A percentile compares a stretch with the other conserved stretches of the same genome.
These are phyloP conservation scores for Vigna angularis DNA, from an alignment of 306 rosid genomes.

Conservation along the genomic window DNA sequence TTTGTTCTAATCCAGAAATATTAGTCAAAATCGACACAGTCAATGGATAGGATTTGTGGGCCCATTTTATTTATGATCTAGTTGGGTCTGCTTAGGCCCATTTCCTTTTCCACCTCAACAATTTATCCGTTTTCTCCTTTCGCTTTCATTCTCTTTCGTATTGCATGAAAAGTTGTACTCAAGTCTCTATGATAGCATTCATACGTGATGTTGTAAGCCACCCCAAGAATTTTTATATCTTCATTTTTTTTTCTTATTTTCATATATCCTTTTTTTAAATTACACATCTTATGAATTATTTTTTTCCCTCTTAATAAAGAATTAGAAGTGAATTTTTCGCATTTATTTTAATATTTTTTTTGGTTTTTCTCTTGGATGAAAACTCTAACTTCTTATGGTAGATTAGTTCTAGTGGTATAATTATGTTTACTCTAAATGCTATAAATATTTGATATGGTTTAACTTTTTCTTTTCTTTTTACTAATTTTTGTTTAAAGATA, in stretches of 20 bases:
- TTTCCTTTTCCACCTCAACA: conserved; percentile 39
- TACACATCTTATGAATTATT: too few relatives aligned
- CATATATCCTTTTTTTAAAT: too few relatives aligned
- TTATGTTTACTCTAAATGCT: too few relatives aligned
- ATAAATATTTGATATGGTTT: too few relatives aligned
- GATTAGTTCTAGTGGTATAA: too few relatives aligned
- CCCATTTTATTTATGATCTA: conserved; percentile 49
- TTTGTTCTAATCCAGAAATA: conserved; percentile 42
- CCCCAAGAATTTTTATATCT: conserved; percentile 19
- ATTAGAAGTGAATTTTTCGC: too few relatives aligned
- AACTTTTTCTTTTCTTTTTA: too few relatives aligned
- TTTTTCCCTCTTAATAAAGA: too few relatives aligned
- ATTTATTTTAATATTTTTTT: too few relatives aligned
- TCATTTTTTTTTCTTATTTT: neutral
- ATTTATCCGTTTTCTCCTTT: conserved; percentile 26
- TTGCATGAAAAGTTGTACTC: conserved; percentile 12
- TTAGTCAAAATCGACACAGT: conserved; percentile 10
- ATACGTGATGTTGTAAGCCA: conserved; percentile 16
- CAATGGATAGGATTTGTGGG: conserved; percentile 52
- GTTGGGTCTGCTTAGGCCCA: conserved; percentile 36
- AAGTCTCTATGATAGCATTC: neutral
- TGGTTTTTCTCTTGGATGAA: too few relatives aligned
- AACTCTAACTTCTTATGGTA: too few relatives aligned
- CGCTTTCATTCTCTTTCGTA: conserved; percentile 33
- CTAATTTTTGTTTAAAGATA: too few relatives aligned